Evolutionary conservation across 345 rosid species (phyloP).

Genomic region (Salix udensis): DNA sequence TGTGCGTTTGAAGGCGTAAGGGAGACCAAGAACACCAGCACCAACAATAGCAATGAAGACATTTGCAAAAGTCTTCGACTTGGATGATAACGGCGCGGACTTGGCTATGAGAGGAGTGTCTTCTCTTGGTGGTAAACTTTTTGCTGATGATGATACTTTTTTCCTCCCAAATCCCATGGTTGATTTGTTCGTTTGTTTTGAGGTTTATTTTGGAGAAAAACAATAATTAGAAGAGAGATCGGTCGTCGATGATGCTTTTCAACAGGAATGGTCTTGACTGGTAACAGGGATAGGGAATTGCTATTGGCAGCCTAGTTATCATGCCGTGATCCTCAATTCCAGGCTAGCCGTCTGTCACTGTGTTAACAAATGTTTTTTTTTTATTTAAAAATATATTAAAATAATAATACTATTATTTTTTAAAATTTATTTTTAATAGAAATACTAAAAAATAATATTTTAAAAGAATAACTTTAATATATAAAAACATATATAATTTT

Average conservation of each 20-base stretch:
- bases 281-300: too few species aligned
- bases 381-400: too few species aligned
- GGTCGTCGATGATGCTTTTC: neutral
- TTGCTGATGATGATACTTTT: conserved; percentile 42
- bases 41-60: conserved; percentile 84
- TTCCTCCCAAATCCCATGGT: conserved; percentile 43
- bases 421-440: too few species aligned
- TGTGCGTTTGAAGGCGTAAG: conserved; percentile 80
- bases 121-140: conserved; percentile 31
- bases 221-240: neutral
- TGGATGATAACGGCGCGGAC: conserved; percentile 47
- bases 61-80: conserved; percentile 76
- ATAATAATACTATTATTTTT: too few species aligned
- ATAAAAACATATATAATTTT: too few species aligned
- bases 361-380: too few species aligned
- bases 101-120: conserved; percentile 69
- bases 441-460: too few species aligned
- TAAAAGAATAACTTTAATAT: too few species aligned
- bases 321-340: too few species aligned
- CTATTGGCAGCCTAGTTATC: too few species aligned
- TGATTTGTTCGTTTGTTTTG: neutral
- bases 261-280: neutral
- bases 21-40: conserved; percentile 86
- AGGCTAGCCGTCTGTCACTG: too few species aligned
- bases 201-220: neutral